Conservation (phyloP, 1,284 basidiomycete species). For the Leccinum subrobustum region DNA sequence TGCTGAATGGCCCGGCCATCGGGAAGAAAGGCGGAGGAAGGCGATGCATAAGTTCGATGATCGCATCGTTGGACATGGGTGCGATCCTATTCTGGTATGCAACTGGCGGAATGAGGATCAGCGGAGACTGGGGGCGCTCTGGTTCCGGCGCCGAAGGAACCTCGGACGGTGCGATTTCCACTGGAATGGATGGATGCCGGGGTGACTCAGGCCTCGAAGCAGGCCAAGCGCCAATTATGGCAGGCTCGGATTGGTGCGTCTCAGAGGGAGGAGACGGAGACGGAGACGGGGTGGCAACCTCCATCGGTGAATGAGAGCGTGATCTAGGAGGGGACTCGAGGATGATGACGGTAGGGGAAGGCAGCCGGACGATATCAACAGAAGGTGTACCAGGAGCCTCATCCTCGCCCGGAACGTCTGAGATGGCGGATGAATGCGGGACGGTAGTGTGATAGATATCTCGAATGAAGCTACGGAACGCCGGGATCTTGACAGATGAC, state of each 20-base stretch:
- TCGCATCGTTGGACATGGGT: constrained; percentile 7
- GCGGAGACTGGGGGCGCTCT: neutral
- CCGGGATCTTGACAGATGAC: constrained; percentile 28
- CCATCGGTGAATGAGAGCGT: constrained; percentile 48
- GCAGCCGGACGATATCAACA: constrained; percentile 19
- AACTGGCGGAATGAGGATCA: neutral
- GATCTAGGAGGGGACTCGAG: constrained; percentile 24
- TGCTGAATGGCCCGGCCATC: constrained; percentile 21
- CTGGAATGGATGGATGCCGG: constrained; percentile 13
- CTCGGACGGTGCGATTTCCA: constrained; percentile 14
- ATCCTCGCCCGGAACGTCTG: constrained; percentile 16
- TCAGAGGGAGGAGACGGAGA: constrained; percentile 22
- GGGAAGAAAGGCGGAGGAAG: constrained; percentile 24
- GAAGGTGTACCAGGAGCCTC: constrained; percentile 6
- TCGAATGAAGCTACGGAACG: constrained; percentile 32
- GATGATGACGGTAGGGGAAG: constrained; percentile 18
- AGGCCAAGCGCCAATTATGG: constrained; percentile 37
- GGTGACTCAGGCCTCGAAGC: constrained; percentile 29
- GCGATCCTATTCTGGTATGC: constrained; percentile 4
- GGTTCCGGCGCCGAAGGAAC: constrained; percentile 1
- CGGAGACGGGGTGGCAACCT: constrained; percentile 40
- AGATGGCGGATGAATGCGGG: constrained; percentile 9
- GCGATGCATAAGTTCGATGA: constrained; percentile 21
- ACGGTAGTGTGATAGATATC: constrained; percentile 26
- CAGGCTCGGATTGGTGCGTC: constrained; percentile 25